Evolutionary conservation across 1,284 basidiomycete species (phyloP).

Genomic region (Ceratobasidium sp.): DNA sequence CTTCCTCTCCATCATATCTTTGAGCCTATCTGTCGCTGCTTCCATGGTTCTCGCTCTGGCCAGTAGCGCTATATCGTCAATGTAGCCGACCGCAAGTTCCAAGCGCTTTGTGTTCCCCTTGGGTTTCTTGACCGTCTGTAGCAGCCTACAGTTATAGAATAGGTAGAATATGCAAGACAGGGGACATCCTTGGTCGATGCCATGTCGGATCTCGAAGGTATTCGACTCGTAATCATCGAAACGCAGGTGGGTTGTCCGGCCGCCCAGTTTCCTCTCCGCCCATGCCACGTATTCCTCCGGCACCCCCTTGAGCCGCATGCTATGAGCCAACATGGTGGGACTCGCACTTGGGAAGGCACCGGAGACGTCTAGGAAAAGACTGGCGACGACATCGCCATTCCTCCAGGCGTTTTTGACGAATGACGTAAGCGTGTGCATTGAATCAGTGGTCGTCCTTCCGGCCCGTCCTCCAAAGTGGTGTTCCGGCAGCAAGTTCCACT

Average conservation of each 20-base stretch:
- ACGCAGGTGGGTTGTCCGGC: not conserved
- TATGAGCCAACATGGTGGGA: conserved; percentile 54
- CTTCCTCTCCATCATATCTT: conserved; percentile 25
- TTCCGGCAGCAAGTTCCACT: conserved; percentile 33
- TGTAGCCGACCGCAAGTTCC: conserved; percentile 34
- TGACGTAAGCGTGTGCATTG: conserved; percentile 31
- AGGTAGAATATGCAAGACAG: conserved; percentile 51
- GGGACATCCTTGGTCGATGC: conserved; percentile 58
- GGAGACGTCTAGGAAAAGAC: conserved; percentile 47
- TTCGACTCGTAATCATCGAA: conserved; percentile 28
- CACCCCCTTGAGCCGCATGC: conserved; percentile 54
- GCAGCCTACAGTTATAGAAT: conserved; percentile 5
- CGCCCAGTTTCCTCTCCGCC: conserved; percentile 49
- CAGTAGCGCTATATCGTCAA: conserved; percentile 44
- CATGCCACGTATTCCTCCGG: conserved; percentile 51
- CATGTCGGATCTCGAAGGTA: conserved; percentile 53
- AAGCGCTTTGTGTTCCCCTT: not conserved
- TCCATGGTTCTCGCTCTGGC: conserved; percentile 18
- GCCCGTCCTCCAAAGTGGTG: not conserved
- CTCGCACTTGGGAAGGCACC: conserved; percentile 56
- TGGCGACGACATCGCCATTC: conserved; percentile 29
- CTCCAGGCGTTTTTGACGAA: conserved; percentile 48
- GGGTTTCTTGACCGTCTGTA: not conserved
- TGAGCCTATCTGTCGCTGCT: not conserved
- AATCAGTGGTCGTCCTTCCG: conserved; percentile 44